Evolutionary conservation across 2,329 filamentous ascomycete genomes (phyloP), one percentile per base, ranked within the genome.

Genomic region (Fusarium kyushuense): DNA sequence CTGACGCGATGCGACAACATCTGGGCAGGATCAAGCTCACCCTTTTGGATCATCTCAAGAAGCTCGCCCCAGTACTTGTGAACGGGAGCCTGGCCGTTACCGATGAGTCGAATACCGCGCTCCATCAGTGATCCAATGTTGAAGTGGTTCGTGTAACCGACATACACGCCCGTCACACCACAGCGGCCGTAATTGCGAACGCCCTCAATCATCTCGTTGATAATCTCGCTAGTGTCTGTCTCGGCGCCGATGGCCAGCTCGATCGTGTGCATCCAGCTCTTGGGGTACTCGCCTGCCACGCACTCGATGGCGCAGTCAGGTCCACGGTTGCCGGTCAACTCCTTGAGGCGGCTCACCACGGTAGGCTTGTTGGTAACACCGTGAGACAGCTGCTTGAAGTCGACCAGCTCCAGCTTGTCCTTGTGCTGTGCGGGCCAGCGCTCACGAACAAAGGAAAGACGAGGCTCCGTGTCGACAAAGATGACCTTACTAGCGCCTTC

Each of bases 51-150:
- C 78, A 82, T 81, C 64, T 86, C 80, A 45, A 96, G 83, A n/a
- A 96, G 82, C 5, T 92, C 86, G 25, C 93, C 84, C 93, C 92
- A 96, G 81, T 96, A 96, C 73, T 90, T 87, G 73, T 95, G 92
- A 0, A 96, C 92, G 0, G 93, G 93, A 0, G 86, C 86, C 71
- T 89, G 87, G 2, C 87, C 87, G 71, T 88, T 88, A 19, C 87
- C 87, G 42, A 89, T 94, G 43, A 97, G 85, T 2, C 92, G 89
- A 70, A 96, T 88, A n/a, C 93, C 93, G 32, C 92, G 89, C 80
- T 96, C 89, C 93, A 96, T 96, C 16, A 96, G 76, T 0, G 92
- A 89, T 12, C 93, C 92, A 70, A 95, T 89, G 79, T 93, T 93
- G 83, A 95, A 92, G 52, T 76, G 74, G 47, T 76, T 76, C 17